Evolutionary conservation across 768 basidiomycete species (phyloP).

Genomic region (Mycena indigotica): DNA sequence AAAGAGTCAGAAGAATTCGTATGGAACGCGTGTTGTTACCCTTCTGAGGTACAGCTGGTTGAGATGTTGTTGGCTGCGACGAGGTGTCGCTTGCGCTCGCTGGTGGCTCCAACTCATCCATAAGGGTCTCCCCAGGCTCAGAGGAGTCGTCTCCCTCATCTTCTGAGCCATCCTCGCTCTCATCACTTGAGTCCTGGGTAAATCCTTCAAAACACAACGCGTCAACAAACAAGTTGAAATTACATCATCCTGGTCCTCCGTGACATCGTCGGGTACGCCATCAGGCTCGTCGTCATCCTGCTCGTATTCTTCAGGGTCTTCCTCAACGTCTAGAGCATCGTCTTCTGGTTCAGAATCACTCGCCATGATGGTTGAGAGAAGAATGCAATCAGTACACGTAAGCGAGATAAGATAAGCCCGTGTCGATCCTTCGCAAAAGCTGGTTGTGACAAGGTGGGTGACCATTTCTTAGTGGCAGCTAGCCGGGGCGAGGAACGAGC

Average conservation of each 20-base stretch:
- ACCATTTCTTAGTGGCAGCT: too few species aligned
- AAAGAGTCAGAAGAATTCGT: constrained; percentile 28
- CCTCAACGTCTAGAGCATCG: constrained; percentile 60
- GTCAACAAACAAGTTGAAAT: too few species aligned
- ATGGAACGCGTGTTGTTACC: too few species aligned
- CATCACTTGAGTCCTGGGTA: constrained; percentile 60
- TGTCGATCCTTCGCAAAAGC: background rate
- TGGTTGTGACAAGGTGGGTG: too few species aligned
- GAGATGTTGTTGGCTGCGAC: constrained; percentile 30
- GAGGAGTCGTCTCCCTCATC: constrained; percentile 52
- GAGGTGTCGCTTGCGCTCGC: constrained; percentile 26
- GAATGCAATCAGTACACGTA: background rate
- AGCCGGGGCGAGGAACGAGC: too few species aligned
- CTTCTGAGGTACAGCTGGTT: constrained; percentile 23
- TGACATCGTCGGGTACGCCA: constrained; percentile 69
- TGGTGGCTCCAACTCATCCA: constrained; percentile 28
- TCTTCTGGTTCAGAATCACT: constrained; percentile 69
- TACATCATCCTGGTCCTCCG: too few species aligned
- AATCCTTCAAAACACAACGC: too few species aligned
- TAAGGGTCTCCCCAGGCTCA: constrained; percentile 36
- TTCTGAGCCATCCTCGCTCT: constrained; percentile 55
- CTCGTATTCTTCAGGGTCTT: constrained; percentile 58
- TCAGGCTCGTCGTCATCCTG: constrained; percentile 65
- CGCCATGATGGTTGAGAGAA: constrained; percentile 39
- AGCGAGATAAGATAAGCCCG: constrained; percentile 3